A percentile compares a stretch with the other conserved stretches of the same genome.
Evolutionary conservation across 495 filamentous ascomycete genomes (phyloP).

Genomic region (Aspergillus nanangensis): DNA sequence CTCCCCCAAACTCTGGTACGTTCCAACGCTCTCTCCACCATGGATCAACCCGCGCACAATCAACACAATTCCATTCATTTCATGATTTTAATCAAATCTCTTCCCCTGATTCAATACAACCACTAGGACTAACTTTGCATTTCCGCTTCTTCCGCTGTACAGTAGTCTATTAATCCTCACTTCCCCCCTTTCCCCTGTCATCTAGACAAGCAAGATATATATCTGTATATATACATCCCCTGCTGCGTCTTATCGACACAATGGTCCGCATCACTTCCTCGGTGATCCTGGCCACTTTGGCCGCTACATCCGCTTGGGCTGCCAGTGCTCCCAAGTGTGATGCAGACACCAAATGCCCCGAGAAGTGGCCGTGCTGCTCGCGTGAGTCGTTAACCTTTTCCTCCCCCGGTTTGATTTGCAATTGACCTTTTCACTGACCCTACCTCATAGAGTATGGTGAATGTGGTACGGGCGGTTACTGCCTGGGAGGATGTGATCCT

Average conservation of each 20-base stretch:
- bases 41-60: background rate
- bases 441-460: slow-evolving; percentile 73
- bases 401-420: background rate
- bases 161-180: no score
- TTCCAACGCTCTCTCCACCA: background rate
- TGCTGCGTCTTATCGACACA: slow-evolving; percentile 3
- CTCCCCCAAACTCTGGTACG: slow-evolving; percentile 2
- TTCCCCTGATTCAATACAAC: background rate
- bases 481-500: slow-evolving; percentile 92
- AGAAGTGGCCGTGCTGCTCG: slow-evolving; percentile 81
- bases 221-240: slow-evolving; percentile 5
- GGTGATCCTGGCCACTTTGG: slow-evolving; percentile 31
- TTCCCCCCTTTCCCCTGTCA: slow-evolving; percentile 1
- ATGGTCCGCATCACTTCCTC: slow-evolving; percentile 34
- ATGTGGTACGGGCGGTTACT: slow-evolving; percentile 92
- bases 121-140: no score
- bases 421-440: background rate
- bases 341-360: slow-evolving; percentile 63
- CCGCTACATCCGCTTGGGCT: slow-evolving; percentile 30
- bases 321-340: slow-evolving; percentile 42
- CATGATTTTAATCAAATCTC: background rate
- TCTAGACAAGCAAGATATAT: slow-evolving; percentile 8
- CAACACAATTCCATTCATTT: slow-evolving; percentile 2
- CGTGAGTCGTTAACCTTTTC: slow-evolving; percentile 62
- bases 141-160: no score